Percentiles rank a stretch among this genome's conserved stretches.
Evolutionary conservation across 495 filamentous ascomycete species (phyloP).

Genomic region (Tuber calosporum): DNA sequence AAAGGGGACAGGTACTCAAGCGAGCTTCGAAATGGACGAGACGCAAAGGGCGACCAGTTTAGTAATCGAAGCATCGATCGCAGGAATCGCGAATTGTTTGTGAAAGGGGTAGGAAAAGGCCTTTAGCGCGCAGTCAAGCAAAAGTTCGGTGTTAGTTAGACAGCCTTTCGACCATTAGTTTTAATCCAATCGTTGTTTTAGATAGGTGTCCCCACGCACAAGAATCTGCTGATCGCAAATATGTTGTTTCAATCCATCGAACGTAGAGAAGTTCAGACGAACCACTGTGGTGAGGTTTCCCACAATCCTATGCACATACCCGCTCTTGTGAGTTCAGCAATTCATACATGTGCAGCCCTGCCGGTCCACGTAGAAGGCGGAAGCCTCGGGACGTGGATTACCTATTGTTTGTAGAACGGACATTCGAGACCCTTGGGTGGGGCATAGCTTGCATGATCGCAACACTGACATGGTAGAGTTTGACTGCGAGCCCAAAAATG

Average conservation of each 20-base stretch:
- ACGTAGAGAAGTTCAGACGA: slow-evolving; percentile 25
- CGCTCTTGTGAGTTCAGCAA: slow-evolving; percentile 6
- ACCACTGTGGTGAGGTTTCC: slow-evolving; percentile 19
- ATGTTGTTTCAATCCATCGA: not conserved
- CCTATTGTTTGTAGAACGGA: slow-evolving; percentile 17
- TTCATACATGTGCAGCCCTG: slow-evolving; percentile 21
- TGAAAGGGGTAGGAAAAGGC: not conserved
- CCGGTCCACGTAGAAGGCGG: slow-evolving; percentile 10
- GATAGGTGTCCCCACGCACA: not conserved
- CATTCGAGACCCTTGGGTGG: slow-evolving; percentile 13
- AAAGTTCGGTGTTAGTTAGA: not conserved
- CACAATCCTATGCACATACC: slow-evolving; percentile 14
- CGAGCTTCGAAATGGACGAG: not conserved
- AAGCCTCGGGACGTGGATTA: slow-evolving; percentile 14
- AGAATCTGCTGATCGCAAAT: slow-evolving; percentile 6
- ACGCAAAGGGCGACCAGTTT: not conserved
- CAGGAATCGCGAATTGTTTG: not conserved
- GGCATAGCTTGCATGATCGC: not conserved
- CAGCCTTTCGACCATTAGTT: not conserved
- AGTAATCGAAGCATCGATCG: not conserved
- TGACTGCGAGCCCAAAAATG: slow-evolving; percentile 1
- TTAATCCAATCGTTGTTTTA: slow-evolving; percentile 6
- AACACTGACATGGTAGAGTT: not conserved
- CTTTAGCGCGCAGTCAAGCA: not conserved
- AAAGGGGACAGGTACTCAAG: slow-evolving; percentile 12